Percentiles rank a stretch among this genome's conserved stretches.
Conservation (phyloP, 768 basidiomycete species). For the Tulasnella calospora region DNA sequence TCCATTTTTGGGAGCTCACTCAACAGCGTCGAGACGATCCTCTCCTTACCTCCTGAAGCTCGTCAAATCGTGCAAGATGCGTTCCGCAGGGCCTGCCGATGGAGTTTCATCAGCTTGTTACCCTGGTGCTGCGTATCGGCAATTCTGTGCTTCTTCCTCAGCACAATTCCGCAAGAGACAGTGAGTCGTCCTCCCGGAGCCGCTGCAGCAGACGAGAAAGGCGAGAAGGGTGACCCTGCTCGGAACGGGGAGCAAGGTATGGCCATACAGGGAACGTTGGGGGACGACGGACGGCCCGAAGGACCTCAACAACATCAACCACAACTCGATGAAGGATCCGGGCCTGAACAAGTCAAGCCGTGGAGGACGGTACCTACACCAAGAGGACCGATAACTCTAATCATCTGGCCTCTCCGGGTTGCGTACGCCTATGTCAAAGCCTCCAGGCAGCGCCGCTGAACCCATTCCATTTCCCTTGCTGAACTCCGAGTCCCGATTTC, state of each 20-base stretch:
- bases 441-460: neutral
- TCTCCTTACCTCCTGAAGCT: conserved; percentile 37
- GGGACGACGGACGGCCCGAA: neutral
- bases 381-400: neutral
- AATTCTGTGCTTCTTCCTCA: conserved; percentile 41
- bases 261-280: neutral
- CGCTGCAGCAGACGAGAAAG: neutral
- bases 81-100: conserved; percentile 42
- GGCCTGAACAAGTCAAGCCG: neutral
- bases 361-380: conserved; percentile 17
- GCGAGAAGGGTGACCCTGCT: neutral
- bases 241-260: neutral
- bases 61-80: conserved; percentile 41
- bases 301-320: neutral
- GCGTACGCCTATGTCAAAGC: neutral
- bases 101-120: conserved; percentile 47
- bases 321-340: neutral
- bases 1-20: conserved; percentile 34
- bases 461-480: neutral
- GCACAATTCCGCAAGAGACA: conserved; percentile 33
- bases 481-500: too few relatives aligned
- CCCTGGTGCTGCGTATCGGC: conserved; percentile 44
- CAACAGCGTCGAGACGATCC: conserved; percentile 39
- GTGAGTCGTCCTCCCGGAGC: neutral
- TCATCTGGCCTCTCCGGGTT: conserved; percentile 19